Evolutionary conservation across 139 green algal species (phyloP).

Genomic region (Microglena sp.): DNA sequence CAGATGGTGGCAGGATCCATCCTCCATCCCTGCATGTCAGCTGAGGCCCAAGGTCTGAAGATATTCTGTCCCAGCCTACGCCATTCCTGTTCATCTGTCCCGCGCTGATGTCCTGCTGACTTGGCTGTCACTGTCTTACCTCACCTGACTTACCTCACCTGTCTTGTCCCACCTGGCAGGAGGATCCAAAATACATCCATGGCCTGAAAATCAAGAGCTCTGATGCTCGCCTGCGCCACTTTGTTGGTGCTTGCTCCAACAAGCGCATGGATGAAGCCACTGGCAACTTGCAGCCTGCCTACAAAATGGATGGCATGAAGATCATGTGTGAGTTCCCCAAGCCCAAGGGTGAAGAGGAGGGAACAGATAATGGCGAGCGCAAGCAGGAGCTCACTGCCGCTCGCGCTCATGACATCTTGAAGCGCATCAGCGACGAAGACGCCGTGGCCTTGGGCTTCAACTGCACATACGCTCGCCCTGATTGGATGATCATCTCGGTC

Average conservation of each 20-base stretch:
- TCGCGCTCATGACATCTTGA: slow-evolving; percentile 79
- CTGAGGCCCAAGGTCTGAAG: no score
- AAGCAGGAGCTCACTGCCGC: slow-evolving; percentile 79
- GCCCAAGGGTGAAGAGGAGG: slow-evolving; percentile 59
- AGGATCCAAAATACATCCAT: slow-evolving; percentile 56
- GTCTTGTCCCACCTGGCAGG: slow-evolving; percentile 21
- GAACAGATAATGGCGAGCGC: slow-evolving; percentile 44
- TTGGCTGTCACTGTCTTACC: background rate
- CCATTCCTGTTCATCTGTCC: no score
- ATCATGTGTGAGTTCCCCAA: slow-evolving; percentile 85
- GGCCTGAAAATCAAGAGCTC: slow-evolving; percentile 55
- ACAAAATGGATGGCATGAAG: slow-evolving; percentile 75
- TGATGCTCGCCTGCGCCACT: slow-evolving; percentile 57
- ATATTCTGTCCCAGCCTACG: no score
- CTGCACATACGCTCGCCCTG: slow-evolving; percentile 64
- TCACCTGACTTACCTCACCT: background rate
- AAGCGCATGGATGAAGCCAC: slow-evolving; percentile 43
- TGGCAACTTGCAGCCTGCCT: slow-evolving; percentile 75
- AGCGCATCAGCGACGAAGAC: slow-evolving; percentile 86
- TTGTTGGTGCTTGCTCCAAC: slow-evolving; percentile 45
- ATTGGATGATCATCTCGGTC: slow-evolving; percentile 91
- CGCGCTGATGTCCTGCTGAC: no score
- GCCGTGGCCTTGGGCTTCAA: slow-evolving; percentile 81
- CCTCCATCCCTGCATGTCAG: no score
- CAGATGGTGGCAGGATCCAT: no score